These are phyloP conservation scores for Syzygium syzygioides DNA, from an alignment of 441 rosid species.

Conservation along the genomic window DNA sequence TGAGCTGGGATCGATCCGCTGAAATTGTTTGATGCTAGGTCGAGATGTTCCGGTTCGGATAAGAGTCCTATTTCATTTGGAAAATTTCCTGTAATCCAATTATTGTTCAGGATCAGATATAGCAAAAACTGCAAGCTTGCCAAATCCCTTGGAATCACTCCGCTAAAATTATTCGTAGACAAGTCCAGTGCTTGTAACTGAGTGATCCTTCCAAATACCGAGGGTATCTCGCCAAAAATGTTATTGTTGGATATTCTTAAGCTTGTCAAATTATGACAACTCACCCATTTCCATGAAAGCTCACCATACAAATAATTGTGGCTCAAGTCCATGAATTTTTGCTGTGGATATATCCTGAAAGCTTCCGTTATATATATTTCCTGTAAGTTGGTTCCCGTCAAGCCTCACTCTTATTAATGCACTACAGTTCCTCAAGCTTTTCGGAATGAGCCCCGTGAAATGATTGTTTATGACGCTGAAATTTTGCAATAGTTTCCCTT, in stretches of 20 bases:
- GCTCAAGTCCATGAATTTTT: not conserved
- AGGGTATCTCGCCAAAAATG: not conserved
- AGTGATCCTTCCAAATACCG: not conserved
- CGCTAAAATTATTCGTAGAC: not conserved
- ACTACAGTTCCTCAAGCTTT: not conserved
- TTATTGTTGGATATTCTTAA: too few species aligned
- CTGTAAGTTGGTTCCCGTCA: not conserved
- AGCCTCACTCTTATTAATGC: not conserved
- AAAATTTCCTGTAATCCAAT: not conserved
- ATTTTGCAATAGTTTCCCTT: not conserved
- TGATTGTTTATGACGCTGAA: accelerated
- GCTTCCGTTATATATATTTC: not conserved
- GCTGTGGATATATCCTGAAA: accelerated
- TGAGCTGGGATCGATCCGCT: not conserved
- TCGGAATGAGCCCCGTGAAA: not conserved
- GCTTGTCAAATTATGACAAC: accelerated
- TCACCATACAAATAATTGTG: not conserved
- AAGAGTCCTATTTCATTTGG: not conserved
- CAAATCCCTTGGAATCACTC: not conserved
- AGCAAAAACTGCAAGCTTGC: not conserved
- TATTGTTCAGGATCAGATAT: not conserved
- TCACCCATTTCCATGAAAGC: not conserved
- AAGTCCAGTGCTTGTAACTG: not conserved
- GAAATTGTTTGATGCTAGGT: not conserved
- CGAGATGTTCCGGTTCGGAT: accelerated